A percentile compares a stretch with the other conserved stretches of the same genome.
Conservation (phyloP, 805 yeast species). For the Candida sithepensis region DNA sequence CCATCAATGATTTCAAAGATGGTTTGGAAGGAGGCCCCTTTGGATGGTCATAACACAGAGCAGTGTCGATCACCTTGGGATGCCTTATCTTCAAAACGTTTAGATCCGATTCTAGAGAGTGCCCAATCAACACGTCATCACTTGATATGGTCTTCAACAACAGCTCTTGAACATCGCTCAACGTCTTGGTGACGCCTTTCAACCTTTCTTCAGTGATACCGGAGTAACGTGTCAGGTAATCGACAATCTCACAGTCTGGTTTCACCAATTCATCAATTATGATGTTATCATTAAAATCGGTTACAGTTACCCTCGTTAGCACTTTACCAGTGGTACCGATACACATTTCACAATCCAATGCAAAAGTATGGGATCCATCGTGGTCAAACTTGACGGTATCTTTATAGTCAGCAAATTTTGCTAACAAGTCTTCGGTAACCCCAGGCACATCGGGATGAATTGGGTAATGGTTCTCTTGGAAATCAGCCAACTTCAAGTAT, state of each 20-base stretch:
- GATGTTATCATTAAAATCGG: conserved; percentile 57
- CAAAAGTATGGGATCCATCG: conserved; percentile 63
- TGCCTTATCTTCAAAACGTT: conserved; percentile 69
- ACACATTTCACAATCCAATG: conserved; percentile 95
- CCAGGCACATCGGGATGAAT: conserved; percentile 43
- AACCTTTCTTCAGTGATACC: conserved; percentile 80
- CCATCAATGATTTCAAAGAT: conserved; percentile 67
- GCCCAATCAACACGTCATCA: conserved; percentile 77
- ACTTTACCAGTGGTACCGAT: conserved; percentile 56
- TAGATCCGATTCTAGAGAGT: conserved; percentile 83
- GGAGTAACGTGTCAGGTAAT: conserved; percentile 79
- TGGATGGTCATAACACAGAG: conserved; percentile 72
- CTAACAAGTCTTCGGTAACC: conserved; percentile 16
- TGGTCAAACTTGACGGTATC: conserved; percentile 52
- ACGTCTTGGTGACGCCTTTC: conserved; percentile 55
- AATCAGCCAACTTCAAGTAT: conserved; percentile 43
- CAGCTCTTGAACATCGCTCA: conserved; percentile 63
- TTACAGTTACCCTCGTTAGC: conserved; percentile 72
- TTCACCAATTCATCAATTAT: conserved; percentile 73
- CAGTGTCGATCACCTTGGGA: conserved; percentile 74
- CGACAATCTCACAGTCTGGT: conserved; percentile 70
- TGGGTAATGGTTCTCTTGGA: conserved; percentile 50
- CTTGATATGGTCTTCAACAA: conserved; percentile 45
- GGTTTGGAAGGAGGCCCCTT: conserved; percentile 82
- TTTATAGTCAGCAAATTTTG: conserved; percentile 42